Conservation (phyloP, 306 rosid species). For the Carpinus fangiana region DNA sequence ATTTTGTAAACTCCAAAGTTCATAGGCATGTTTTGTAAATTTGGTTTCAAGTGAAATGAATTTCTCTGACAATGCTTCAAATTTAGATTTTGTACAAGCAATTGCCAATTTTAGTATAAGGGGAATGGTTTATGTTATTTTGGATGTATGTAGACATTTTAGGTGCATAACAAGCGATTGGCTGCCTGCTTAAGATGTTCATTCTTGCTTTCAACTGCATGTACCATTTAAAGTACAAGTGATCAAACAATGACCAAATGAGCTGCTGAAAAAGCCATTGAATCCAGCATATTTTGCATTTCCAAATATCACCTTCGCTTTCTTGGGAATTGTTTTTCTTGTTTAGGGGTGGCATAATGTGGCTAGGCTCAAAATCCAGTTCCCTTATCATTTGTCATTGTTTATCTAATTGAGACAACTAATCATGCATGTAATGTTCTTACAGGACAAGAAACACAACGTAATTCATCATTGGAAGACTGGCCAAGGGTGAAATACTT, state of each 20-base stretch:
- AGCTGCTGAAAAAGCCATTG: background rate
- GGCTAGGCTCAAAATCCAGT: background rate
- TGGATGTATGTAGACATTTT: background rate
- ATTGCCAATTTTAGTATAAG: background rate
- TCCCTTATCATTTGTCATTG: background rate
- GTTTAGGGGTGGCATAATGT: background rate
- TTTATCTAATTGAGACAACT: background rate
- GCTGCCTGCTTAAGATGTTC: background rate
- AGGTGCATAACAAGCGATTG: background rate
- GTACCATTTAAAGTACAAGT: background rate
- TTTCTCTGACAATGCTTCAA: background rate
- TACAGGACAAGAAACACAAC: slow-evolving; percentile 48
- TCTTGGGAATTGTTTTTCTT: background rate
- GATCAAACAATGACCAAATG: background rate
- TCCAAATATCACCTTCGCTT: background rate
- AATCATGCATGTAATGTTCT: background rate
- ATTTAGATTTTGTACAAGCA: background rate
- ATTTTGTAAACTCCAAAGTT: background rate
- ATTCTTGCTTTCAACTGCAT: background rate
- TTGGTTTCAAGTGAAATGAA: background rate
- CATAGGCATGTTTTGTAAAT: background rate
- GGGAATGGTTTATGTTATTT: background rate
- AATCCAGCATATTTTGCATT: background rate
- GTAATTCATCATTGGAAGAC: slow-evolving; percentile 60
- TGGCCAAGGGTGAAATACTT: slow-evolving; percentile 50